A percentile compares a stretch with the other conserved stretches of the same genome.
These are phyloP conservation scores for Podaxis sp. DNA, from an alignment of 768 basidiomycete genomes.

Conservation along the genomic window DNA sequence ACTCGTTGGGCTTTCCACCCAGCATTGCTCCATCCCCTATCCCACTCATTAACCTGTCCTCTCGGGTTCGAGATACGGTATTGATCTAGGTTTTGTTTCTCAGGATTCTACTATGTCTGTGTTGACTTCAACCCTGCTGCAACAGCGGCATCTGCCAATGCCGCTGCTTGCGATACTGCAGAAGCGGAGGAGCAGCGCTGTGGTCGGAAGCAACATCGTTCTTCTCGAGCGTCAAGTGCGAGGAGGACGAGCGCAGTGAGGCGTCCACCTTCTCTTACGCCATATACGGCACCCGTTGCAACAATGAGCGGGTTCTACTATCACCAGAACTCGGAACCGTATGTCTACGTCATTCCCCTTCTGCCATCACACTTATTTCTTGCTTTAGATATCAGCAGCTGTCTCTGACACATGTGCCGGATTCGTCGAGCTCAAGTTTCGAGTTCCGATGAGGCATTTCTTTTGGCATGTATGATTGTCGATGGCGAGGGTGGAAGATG, in stretches of 20 bases:
- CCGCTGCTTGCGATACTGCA: conserved; percentile 7
- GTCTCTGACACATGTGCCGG: conserved; percentile 76
- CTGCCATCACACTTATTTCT: conserved; percentile 13
- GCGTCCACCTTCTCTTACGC: conserved; percentile 39
- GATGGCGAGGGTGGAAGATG: background rate
- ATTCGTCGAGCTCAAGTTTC: conserved; percentile 72
- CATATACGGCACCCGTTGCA: conserved; percentile 53
- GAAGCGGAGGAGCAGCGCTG: conserved; percentile 6
- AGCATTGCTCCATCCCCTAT: background rate
- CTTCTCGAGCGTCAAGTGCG: conserved; percentile 48
- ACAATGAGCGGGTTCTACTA: conserved; percentile 92
- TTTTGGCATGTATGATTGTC: background rate
- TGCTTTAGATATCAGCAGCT: conserved; percentile 80
- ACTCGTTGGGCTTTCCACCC: background rate
- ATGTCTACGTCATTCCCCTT: conserved; percentile 32
- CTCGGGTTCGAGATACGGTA: background rate
- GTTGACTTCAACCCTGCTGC: conserved; percentile 79
- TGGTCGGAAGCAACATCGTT: conserved; percentile 27
- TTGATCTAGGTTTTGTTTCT: conserved; percentile 8
- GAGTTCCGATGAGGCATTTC: conserved; percentile 70
- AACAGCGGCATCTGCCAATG: conserved; percentile 22
- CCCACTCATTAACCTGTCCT: background rate
- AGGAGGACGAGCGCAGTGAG: conserved; percentile 38
- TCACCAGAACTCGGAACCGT: conserved; percentile 93
- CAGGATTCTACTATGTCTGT: conserved; percentile 94